Base-by-base conservation (phyloP, 2,329 filamentous ascomycete species). In the Colletotrichum horii region DNA sequence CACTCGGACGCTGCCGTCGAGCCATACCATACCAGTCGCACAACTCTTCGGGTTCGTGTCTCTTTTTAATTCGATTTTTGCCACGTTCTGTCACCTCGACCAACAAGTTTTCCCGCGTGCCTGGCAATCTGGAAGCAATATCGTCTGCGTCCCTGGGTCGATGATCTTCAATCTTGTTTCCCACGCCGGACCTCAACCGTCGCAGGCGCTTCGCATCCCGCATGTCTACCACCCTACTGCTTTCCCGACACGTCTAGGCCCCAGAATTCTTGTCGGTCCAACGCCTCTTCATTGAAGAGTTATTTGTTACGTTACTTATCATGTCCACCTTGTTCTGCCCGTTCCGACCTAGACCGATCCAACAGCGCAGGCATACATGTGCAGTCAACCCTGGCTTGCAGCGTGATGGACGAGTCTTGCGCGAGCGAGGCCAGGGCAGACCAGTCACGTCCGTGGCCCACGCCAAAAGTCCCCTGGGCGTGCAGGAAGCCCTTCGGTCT, bases 131-230 rank as follows among this genome's bases (percentile, higher is more conserved):
- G 32, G 36, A 65, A 52, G 43, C 32, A 68, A 72, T 32, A 60
- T 32, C 15, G 70, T 28, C 32, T 34, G 64, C 70, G 43, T 68
- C 22, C 34, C 67, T 73, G 32, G 32, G 70, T 19, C 28, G 43
- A 68, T 65, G 56, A 73, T 75, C 64, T 28, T 68, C 70, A 65
- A 60, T 38, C 58, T n/a, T 52, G 26, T 56, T 64, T 61, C 69
- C 69, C 62, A 66, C 43, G 62, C 62, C 68, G 68, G 38, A 55
- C 4, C 48, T 67, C 32, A 56, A 72, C 56, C 64, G 70, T 75
- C 56, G 64, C 70, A 75, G 64, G 73, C 73, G 73, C 73, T 73
- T 75, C 73, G 70, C 73, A 65, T 75, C 64, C 62, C 70, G 56
- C 73, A 68, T 68, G 55, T 22, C 73, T 75, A 36, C 69, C 56